Base-by-base conservation (phyloP, 1,284 basidiomycete species). In the Lentinula novae-zelandiae region DNA sequence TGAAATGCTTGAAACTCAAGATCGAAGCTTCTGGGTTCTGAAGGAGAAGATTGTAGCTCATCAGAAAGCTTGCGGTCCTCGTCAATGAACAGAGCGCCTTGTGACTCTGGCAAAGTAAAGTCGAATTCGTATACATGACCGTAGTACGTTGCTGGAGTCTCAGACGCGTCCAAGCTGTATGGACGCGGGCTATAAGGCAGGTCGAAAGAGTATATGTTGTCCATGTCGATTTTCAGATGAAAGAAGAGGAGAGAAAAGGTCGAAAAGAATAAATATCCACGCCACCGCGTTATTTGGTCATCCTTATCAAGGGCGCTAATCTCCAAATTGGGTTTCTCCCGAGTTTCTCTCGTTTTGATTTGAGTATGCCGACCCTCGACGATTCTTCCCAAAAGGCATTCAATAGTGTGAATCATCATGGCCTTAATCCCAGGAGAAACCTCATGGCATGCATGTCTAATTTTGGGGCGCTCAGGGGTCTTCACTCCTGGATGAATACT, bases 111-210 rank as follows among this genome's bases (percentile, higher is more conserved):
- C 17, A 56, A 34, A 17, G 39, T 31, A 13, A 56, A 56, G 22
- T 46, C 40, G 20, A 56, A 56, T 34, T 56, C 54, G 31, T 56
- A 46, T 44, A 56, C 54, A 42, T 56, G 54, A 34, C 54, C 54
- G 15, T 46, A 42, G 17, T 38, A 54, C 0, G 53, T 40, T 40
- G 53, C 38, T 20, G 54, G 40, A n/a, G 40, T 34, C 34, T 44
- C 40, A 6, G 54, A 46, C 54, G 54, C 54, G 54, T 56, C 54
- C 5, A 31, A 31, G 12, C 10, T n/a, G 27, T 9, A 46, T 10
- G 40, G 12, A 53, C 15, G 34, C 20, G 53, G 15, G 20, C 42
- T 56, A 31, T 10, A 46, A 33, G 54, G 27, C 5, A n/a, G n/a
- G 27, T 56, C 40, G 31, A 33, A 56, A 9, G 39, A 42, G 22